Evolutionary conservation across 2,329 filamentous ascomycete species (phyloP).

Genomic region (Orbilia javanica): DNA sequence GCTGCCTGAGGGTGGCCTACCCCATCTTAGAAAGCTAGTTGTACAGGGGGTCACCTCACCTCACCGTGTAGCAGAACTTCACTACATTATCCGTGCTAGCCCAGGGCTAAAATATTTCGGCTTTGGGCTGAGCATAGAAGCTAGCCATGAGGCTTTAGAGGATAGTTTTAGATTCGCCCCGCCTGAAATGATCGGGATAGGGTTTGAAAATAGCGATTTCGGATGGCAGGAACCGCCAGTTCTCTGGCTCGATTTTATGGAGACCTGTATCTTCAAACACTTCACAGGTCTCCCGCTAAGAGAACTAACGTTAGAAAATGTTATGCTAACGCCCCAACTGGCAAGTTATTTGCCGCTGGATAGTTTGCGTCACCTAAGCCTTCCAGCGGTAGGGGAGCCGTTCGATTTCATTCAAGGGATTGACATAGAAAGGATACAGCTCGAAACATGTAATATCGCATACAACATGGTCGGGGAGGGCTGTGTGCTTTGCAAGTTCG

Average conservation of each 20-base stretch:
- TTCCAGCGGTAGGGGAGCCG: not conserved
- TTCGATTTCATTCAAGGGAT: not conserved
- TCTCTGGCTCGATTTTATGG: not conserved
- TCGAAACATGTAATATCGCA: not conserved
- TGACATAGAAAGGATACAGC: not conserved
- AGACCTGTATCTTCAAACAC: conserved; percentile 18
- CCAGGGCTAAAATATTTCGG: not conserved
- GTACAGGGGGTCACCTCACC: not conserved
- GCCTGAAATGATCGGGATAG: not conserved
- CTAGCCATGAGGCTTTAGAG: not conserved
- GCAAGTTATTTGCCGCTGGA: not conserved
- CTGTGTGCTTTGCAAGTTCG: not conserved
- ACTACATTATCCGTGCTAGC: conserved; percentile 2
- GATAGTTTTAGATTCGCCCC: not conserved
- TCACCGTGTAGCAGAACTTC: not conserved
- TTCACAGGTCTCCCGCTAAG: conserved; percentile 4
- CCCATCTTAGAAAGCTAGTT: not conserved
- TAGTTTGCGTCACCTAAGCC: not conserved
- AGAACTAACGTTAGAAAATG: not conserved
- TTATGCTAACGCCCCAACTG: not conserved
- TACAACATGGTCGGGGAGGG: not conserved
- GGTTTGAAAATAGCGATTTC: not conserved
- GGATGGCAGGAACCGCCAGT: not conserved
- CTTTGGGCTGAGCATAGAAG: not conserved
- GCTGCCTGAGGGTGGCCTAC: not conserved